Base-by-base conservation (phyloP, 139 green algal species). In the Picochlorum sp. region DNA sequence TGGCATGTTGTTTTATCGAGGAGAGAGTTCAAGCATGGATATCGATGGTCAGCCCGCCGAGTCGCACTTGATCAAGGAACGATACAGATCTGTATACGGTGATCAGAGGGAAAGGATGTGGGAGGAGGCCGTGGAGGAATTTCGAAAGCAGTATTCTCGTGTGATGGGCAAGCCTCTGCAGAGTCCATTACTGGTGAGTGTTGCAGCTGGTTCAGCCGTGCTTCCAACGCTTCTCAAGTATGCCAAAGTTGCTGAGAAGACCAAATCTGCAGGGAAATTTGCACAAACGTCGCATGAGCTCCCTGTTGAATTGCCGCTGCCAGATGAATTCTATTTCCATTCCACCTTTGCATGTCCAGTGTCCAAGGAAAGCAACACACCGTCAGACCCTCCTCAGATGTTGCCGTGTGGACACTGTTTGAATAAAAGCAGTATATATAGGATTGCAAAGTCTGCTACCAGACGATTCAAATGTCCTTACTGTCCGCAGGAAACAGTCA, bases 381-480 rank as follows among this genome's bases (percentile, higher is more conserved):
- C 77, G 4, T 81, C 90, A 31, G 97, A 97, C 74, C 90, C 92
- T 24, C 92, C 91, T 14, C 86, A 92, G 78, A 69, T 95, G 77
- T 79, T 98, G 69, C 89, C 89, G 3, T 98, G 92, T 68, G 88
- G 88, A 13, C 92, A 98, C 64, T 90, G 94, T 63, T 80, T 98
- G 63, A 91, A 80, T 69, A 83, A 91, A 63, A 71, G 82, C 51
- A 85, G 66, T 28, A 81, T 96, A 4, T 18, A 72, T 1, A 90
- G 87, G 60, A 88, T 98, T 28, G 88, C 86, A 6, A 94, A 91
- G 63, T 75, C 61, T 15, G 58, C 68, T 49, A 81, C 44, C 15
- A 74, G 86, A 3, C 30, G 65, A 21, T 97, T 97, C 78, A 97
- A 97, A 74, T 98, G 92, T 76, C 92, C 92, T 0, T 98, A 98